Conservation (phyloP, 106 monocot species). For the Acorus calamus region DNA sequence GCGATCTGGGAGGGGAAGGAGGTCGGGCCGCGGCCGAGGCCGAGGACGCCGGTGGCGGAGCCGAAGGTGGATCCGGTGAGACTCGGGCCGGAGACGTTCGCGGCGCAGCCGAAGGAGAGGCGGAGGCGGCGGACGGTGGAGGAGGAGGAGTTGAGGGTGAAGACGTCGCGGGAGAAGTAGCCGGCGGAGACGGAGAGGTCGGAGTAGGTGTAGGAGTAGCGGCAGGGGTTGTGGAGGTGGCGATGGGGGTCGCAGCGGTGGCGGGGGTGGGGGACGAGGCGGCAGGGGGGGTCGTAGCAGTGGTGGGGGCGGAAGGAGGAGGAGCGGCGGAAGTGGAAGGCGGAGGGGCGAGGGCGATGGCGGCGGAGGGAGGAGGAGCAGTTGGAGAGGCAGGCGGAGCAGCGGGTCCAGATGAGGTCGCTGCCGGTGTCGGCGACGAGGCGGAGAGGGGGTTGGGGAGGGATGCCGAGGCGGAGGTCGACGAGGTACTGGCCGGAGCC, state of each 20-base stretch:
- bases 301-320: slow-evolving; percentile 29
- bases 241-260: not conserved
- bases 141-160: slow-evolving; percentile 12
- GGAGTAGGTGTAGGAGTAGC: slow-evolving; percentile 41
- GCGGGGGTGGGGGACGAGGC: not conserved
- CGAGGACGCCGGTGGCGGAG: slow-evolving; percentile 25
- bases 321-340: slow-evolving; percentile 28
- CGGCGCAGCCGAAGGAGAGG: slow-evolving; percentile 35
- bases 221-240: slow-evolving; percentile 35
- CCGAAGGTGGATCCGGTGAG: not conserved
- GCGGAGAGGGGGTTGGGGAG: slow-evolving; percentile 14
- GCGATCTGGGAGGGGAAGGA: slow-evolving; percentile 34
- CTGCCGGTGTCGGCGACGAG: slow-evolving; percentile 38
- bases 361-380: slow-evolving; percentile 16
- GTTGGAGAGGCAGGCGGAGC: slow-evolving; percentile 20
- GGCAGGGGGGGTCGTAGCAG: slow-evolving; percentile 19
- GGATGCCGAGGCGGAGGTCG: slow-evolving; percentile 24
- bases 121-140: not conserved
- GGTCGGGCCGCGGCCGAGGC: slow-evolving; percentile 41
- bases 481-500: slow-evolving; percentile 37
- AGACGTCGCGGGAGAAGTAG: slow-evolving; percentile 28
- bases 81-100: slow-evolving; percentile 19
- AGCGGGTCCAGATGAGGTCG: slow-evolving; percentile 35
- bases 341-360: slow-evolving; percentile 31
- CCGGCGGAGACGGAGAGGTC: slow-evolving; percentile 29